phyloP scores from a whole-genome alignment of 768 basidiomycete species.

The Gloeostereum incarnatum region DNA sequence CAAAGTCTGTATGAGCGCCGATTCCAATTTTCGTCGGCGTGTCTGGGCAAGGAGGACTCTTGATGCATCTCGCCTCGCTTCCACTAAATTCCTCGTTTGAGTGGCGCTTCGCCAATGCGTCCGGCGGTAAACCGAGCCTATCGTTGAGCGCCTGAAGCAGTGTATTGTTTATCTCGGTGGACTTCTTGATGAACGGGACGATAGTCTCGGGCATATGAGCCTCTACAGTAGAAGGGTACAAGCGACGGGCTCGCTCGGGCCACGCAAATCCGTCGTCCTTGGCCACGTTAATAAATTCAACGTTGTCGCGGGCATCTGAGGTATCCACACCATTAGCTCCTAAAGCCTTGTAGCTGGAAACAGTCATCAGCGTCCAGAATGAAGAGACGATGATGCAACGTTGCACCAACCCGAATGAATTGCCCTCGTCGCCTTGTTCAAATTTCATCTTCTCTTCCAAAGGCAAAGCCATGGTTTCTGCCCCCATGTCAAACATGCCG shows the following conservation, averaged over 20 bases:
- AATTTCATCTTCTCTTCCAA: constrained; percentile 26
- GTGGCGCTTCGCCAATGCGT: constrained; percentile 25
- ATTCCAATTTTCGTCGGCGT: constrained; percentile 12
- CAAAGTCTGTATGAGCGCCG: constrained; percentile 7
- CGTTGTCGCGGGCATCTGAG: constrained; percentile 27
- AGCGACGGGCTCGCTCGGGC: constrained; percentile 26
- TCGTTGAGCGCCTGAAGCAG: constrained; percentile 29
- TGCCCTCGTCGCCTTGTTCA: constrained; percentile 25
- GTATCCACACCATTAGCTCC: constrained; percentile 34
- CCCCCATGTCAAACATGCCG: constrained; percentile 26
- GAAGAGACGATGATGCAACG: not conserved
- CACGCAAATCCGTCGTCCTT: constrained; percentile 38
- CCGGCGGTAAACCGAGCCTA: constrained; percentile 28
- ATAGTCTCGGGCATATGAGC: constrained; percentile 3
- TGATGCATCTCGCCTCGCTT: constrained; percentile 32
- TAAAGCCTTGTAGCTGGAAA: constrained; percentile 29
- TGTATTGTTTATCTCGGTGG: constrained; percentile 27
- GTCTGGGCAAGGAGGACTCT: constrained; percentile 18
- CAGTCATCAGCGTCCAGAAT: not conserved
- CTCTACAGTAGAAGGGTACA: constrained; percentile 25
- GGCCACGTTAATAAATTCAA: constrained; percentile 22
- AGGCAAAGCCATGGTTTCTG: constrained; percentile 23
- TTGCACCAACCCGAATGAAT: constrained; percentile 19
- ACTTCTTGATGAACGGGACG: constrained; percentile 15
- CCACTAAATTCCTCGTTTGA: constrained; percentile 21